These are phyloP conservation scores for Parachaetomium inaequale DNA, from an alignment of 495 filamentous ascomycete genomes.

Conservation along the genomic window DNA sequence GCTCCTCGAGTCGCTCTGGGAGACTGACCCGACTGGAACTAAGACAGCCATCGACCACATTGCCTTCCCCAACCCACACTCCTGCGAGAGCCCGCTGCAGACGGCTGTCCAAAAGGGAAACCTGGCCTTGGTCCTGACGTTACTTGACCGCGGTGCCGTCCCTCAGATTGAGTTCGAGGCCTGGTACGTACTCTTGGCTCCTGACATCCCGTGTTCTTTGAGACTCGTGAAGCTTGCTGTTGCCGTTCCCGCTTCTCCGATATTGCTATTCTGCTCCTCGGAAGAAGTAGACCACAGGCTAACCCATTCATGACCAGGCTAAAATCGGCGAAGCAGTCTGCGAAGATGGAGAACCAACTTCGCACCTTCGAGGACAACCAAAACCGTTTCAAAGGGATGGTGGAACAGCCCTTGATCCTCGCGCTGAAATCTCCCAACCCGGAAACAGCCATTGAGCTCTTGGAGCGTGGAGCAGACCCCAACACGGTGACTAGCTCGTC, in stretches of 20 bases:
- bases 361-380: conserved; percentile 42
- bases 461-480: conserved; percentile 57
- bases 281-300: background rate
- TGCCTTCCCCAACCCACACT: conserved; percentile 25
- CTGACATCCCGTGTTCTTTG: background rate
- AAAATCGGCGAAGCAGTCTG: conserved; percentile 36
- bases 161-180: conserved; percentile 43
- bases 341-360: conserved; percentile 22
- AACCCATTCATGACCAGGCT: conserved; percentile 24
- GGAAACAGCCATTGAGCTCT: conserved; percentile 50
- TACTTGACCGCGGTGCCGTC: conserved; percentile 42
- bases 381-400: conserved; percentile 32
- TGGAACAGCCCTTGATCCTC: conserved; percentile 57
- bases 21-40: conserved; percentile 58
- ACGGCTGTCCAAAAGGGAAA: conserved; percentile 35
- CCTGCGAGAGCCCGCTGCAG: conserved; percentile 38
- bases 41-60: conserved; percentile 63
- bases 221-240: no score
- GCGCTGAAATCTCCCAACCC: conserved; percentile 53
- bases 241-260: no score
- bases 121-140: conserved; percentile 34
- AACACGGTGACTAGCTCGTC: conserved; percentile 45
- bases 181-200: conserved; percentile 25
- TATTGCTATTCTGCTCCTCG: no score
- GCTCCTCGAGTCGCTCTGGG: conserved; percentile 55